A percentile compares a stretch with the other conserved stretches of the same genome.
phyloP scores from a whole-genome alignment of 2,329 filamentous ascomycete genomes.

The Aspergillus sergii region DNA sequence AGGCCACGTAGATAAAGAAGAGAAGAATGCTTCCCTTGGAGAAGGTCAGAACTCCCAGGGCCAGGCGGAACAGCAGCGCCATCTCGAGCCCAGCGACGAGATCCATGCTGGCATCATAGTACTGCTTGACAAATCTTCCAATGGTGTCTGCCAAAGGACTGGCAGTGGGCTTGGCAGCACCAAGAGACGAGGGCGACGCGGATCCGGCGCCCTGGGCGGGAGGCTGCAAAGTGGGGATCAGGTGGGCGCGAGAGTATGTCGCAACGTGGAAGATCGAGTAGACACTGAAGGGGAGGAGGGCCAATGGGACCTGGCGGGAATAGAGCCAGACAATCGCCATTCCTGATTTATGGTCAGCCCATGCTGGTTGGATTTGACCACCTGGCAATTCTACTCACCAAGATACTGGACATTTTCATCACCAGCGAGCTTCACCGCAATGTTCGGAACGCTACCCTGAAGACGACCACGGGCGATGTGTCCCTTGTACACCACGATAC shows the following conservation, averaged over 20 bases:
- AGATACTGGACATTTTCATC: conserved; percentile 99
- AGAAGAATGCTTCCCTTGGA: conserved; percentile 89
- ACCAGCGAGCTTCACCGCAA: conserved; percentile 67
- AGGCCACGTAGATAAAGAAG: conserved; percentile 80
- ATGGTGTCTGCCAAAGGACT: conserved; percentile 76
- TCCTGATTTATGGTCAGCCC: conserved; percentile 52
- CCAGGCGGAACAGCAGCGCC: conserved; percentile 77
- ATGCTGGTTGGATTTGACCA: background rate
- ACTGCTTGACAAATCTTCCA: conserved; percentile 92
- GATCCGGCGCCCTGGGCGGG: conserved; percentile 55
- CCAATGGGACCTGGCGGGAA: conserved; percentile 83
- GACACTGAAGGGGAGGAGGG: conserved; percentile 89
- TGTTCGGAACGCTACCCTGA: conserved; percentile 64
- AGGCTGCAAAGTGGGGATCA: conserved; percentile 84
- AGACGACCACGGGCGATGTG: conserved; percentile 82
- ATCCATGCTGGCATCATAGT: conserved; percentile 96
- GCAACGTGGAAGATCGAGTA: conserved; percentile 99
- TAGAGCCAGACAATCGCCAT: conserved; percentile 97
- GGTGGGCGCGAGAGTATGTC: conserved; percentile 90
- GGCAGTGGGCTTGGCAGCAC: conserved; percentile 52
- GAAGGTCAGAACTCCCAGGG: conserved; percentile 82
- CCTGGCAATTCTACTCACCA: conserved; percentile 59
- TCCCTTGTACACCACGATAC: conserved; percentile 98
- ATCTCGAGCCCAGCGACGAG: conserved; percentile 89
- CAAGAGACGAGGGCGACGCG: conserved; percentile 58